Evolutionary conservation across 2,329 filamentous ascomycete species (phyloP).

Genomic region (Elsinoe perseae): DNA sequence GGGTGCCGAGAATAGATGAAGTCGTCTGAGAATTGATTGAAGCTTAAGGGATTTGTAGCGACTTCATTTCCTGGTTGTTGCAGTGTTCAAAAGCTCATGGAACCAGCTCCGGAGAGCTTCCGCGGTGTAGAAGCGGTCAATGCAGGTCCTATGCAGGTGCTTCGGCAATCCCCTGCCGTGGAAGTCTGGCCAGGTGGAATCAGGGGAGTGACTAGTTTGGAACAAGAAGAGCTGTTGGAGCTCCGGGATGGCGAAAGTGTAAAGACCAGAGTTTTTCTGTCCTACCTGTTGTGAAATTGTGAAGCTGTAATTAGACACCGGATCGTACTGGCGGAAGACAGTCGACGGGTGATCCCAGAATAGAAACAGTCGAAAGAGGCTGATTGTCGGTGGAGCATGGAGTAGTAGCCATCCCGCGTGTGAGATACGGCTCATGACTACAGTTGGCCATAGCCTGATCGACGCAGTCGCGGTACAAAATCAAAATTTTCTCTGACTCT

Average conservation of each 20-base stretch:
- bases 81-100: neutral
- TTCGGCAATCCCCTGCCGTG: neutral
- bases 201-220: neutral
- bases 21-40: neutral
- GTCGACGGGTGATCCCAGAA: neutral
- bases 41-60: too few relatives aligned
- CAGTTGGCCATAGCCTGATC: neutral
- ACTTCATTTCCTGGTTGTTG: too few relatives aligned
- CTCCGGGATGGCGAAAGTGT: too few relatives aligned
- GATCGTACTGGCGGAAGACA: too few relatives aligned
- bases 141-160: neutral
- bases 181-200: neutral
- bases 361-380: neutral
- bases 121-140: neutral
- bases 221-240: too few relatives aligned
- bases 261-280: too few relatives aligned
- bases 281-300: too few relatives aligned
- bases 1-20: neutral
- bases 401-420: neutral
- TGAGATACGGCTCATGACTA: neutral
- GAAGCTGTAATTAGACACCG: too few relatives aligned
- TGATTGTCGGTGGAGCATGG: neutral
- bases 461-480: slow-evolving; percentile 13
- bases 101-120: neutral
- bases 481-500: slow-evolving; percentile 9